Evolutionary conservation across 2,329 filamentous ascomycete species (phyloP).

Genomic region (Colletotrichum sp.): DNA sequence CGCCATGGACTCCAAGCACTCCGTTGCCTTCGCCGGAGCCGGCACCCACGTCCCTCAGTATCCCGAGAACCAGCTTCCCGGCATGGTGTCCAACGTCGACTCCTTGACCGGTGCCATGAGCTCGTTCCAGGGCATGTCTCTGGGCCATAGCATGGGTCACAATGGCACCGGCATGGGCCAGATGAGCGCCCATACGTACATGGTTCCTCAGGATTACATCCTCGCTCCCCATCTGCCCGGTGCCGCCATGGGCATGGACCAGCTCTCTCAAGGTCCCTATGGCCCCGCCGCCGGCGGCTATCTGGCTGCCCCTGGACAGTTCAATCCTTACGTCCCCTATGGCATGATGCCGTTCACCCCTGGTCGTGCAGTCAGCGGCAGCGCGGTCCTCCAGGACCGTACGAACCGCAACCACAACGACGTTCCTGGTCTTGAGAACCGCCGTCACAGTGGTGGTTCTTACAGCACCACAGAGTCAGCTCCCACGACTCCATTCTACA

Average conservation of each 20-base stretch:
- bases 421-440: conserved; percentile 68
- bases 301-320: conserved; percentile 35
- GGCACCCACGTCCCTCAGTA: conserved; percentile 11
- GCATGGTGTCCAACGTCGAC: conserved; percentile 14
- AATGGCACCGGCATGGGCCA: conserved; percentile 20
- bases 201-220: conserved; percentile 42
- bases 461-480: conserved; percentile 73
- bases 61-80: conserved; percentile 17
- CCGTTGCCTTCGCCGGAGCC: conserved; percentile 25
- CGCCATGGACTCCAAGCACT: conserved; percentile 40
- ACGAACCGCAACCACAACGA: conserved; percentile 55
- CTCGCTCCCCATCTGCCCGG: conserved; percentile 37
- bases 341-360: conserved; percentile 57
- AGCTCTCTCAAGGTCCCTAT: conserved; percentile 31
- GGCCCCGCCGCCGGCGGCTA: conserved; percentile 40
- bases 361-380: conserved; percentile 41
- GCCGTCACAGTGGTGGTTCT: conserved; percentile 56
- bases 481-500: conserved; percentile 70
- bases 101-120: conserved; percentile 8
- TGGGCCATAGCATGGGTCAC: conserved; percentile 37
- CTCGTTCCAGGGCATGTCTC: conserved; percentile 33
- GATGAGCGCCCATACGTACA: conserved; percentile 40
- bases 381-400: conserved; percentile 46
- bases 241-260: conserved; percentile 36
- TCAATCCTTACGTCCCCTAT: conserved; percentile 36